These are phyloP conservation scores for Naganishia sp. DNA, from an alignment of 1,284 basidiomycete species.

Conservation along the genomic window DNA sequence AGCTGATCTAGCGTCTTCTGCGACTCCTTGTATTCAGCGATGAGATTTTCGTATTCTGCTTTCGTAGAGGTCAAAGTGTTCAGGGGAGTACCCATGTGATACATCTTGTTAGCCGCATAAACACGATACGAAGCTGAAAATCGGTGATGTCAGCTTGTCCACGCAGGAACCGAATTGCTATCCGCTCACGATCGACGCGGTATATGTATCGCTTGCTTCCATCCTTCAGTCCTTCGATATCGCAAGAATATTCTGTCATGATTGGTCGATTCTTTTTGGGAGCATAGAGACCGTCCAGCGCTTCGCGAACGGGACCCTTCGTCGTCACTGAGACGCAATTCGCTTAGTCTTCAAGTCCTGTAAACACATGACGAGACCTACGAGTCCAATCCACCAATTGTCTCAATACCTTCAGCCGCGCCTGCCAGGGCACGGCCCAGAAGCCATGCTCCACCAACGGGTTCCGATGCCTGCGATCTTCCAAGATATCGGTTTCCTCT, in stretches of 20 bases:
- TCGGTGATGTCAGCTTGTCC: too few species aligned
- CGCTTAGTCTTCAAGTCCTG: not conserved
- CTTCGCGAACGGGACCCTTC: slow-evolving; percentile 19
- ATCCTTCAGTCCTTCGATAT: slow-evolving; percentile 21
- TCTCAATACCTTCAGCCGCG: slow-evolving; percentile 30
- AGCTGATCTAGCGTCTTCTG: slow-evolving; percentile 12
- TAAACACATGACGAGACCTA: slow-evolving; percentile 1
- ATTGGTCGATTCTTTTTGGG: slow-evolving; percentile 24
- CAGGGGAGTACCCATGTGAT: slow-evolving; percentile 27
- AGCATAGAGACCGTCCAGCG: slow-evolving; percentile 20
- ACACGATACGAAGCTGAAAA: slow-evolving; percentile 14
- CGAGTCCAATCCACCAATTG: slow-evolving; percentile 35
- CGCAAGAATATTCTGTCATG: slow-evolving; percentile 15
- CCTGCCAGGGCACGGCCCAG: slow-evolving; percentile 28
- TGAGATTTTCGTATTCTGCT: slow-evolving; percentile 28
- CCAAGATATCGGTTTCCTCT: slow-evolving; percentile 17
- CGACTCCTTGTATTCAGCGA: slow-evolving; percentile 25
- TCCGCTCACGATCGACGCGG: slow-evolving; percentile 17
- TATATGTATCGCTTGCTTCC: slow-evolving; percentile 23
- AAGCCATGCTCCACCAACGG: slow-evolving; percentile 25
- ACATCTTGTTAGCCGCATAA: slow-evolving; percentile 24
- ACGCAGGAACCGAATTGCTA: too few species aligned
- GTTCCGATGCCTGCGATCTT: slow-evolving; percentile 28
- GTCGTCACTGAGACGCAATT: slow-evolving; percentile 14
- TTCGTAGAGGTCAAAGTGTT: slow-evolving; percentile 16